Base-by-base conservation (phyloP, 1,284 basidiomycete genomes). In the Bondarzewia mesenterica region DNA sequence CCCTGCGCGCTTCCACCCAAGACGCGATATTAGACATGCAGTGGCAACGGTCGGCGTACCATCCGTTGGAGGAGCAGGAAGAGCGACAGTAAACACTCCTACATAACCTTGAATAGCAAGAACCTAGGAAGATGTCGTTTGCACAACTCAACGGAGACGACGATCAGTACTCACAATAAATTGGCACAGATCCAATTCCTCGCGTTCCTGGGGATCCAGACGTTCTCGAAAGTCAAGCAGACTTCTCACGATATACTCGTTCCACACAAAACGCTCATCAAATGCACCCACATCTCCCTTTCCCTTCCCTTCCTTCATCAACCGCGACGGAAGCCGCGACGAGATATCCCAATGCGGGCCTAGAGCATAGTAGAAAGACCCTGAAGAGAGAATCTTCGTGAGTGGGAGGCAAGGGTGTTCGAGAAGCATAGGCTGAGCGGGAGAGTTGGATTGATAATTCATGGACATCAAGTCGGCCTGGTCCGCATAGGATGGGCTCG, bases 1-100 rank as follows among this genome's bases (percentile, higher is more conserved):
- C 2, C 96, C 96, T 16, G 96, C 95, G 53, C 94, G 78, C 66
- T 93, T 95, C 83, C 90, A 95, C 27, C 93, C 89, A 7, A 99
- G 73, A 22, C 95, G 75, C 7, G 88, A 92, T 47, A 96, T 86
- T 50, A 97, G 67, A 2, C 85, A 82, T 15, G 95, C 66, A 1
- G 85, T 85, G 10, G 80, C 83, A 49, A 85, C 67, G 37, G 73
- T 72, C 15, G 82, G 85, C 40, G 74, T 62, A 7, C 82, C 85
- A 60, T 82, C 76, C 21, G 78, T 82, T 42, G 84, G 87, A 21
- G 82, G 89, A 23, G 78, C 78, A 38, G 85, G 83, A 22, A 89
- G 67, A 18, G 80, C 78, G 68, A 84, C 80, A 2, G 77, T 82
- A 60, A 74, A 85, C 41, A 79, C 71, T 0, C 89, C 92, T 52